Evolutionary conservation across 352 stramenopile genomes (phyloP).

Genomic region (Pythium utonaiense): DNA sequence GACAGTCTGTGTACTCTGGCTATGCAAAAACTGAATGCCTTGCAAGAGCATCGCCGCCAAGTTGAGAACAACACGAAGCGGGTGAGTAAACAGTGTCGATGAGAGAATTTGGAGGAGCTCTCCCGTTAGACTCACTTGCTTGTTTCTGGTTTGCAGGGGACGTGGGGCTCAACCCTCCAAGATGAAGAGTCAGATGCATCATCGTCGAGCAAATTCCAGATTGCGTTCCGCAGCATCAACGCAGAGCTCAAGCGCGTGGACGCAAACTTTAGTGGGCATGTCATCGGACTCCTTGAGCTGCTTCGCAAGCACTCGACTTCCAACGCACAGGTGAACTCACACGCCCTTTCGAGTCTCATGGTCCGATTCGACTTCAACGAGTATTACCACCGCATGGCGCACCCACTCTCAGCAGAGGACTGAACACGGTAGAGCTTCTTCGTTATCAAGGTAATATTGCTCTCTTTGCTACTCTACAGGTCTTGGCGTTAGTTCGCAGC

Average conservation of each 20-base stretch:
- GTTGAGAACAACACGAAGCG: constrained; percentile 46
- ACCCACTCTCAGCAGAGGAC: constrained; percentile 36
- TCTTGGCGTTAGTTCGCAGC: not conserved
- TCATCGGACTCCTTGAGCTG: constrained; percentile 68
- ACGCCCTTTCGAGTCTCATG: constrained; percentile 82
- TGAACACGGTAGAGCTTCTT: constrained; percentile 14
- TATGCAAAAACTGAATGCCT: constrained; percentile 65
- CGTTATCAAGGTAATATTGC: constrained; percentile 3
- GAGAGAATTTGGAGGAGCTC: not conserved
- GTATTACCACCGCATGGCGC: constrained; percentile 71
- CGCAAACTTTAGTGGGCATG: constrained; percentile 54
- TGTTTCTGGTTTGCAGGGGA: constrained; percentile 31
- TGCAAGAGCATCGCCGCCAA: constrained; percentile 45
- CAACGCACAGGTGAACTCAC: constrained; percentile 38
- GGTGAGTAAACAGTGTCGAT: constrained; percentile 15
- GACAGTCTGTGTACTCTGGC: constrained; percentile 79
- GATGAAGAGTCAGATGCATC: constrained; percentile 38
- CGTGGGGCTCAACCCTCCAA: constrained; percentile 52
- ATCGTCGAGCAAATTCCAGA: constrained; percentile 9
- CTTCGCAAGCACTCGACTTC: constrained; percentile 31
- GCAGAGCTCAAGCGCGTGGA: constrained; percentile 37
- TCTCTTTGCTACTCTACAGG: not conserved
- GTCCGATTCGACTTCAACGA: constrained; percentile 92
- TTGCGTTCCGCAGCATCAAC: constrained; percentile 20
- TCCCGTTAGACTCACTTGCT: not conserved